Evolutionary conservation across 176 grass and related monocot species (phyloP).

Genomic region (Hordeum marinum): DNA sequence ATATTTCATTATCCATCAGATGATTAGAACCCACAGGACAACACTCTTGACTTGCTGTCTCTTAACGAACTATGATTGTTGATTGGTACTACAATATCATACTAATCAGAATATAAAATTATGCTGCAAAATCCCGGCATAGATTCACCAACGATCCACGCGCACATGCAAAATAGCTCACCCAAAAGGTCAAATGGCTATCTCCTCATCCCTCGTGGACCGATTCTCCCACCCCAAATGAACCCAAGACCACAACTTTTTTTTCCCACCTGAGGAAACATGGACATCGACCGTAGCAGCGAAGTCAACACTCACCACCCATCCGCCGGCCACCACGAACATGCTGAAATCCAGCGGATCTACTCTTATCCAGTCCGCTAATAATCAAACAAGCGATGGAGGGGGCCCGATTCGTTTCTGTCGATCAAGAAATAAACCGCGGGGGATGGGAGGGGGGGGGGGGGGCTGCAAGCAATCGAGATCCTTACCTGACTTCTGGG

Average conservation of each 20-base stretch:
- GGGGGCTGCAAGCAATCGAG: background rate
- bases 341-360: conserved; percentile 7
- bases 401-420: too few species aligned
- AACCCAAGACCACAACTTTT: background rate
- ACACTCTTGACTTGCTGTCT: background rate
- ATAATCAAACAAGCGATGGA: background rate
- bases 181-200: background rate
- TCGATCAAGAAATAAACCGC: background rate
- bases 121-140: background rate
- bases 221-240: background rate
- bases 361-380: background rate
- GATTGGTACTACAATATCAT: background rate
- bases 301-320: background rate
- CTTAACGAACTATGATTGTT: background rate
- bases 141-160: background rate
- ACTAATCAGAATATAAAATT: background rate
- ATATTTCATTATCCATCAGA: background rate
- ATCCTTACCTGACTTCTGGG: conserved; percentile 80
- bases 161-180: too few species aligned
- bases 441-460: too few species aligned
- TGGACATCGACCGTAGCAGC: background rate
- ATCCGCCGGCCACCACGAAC: background rate
- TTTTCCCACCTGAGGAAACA: background rate
- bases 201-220: background rate
- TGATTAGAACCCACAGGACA: background rate